A percentile compares a stretch with the other conserved stretches of the same genome.
phyloP scores from a whole-genome alignment of 495 filamentous ascomycete species.

The Penicillium waksmanii region DNA sequence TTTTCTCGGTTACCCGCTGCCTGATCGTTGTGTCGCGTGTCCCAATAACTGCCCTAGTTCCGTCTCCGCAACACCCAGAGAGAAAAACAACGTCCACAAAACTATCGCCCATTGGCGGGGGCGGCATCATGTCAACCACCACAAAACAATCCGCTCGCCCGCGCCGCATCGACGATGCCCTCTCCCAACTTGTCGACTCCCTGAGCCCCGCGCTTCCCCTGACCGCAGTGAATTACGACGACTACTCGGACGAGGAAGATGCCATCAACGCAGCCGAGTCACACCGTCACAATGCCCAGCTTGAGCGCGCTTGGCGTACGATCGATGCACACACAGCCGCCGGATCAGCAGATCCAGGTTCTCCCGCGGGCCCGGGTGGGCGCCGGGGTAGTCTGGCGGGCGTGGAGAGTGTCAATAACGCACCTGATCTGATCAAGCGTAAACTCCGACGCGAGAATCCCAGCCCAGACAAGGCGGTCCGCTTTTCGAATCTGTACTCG shows the following conservation, averaged over 20 bases:
- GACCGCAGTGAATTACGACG: conserved; percentile 37
- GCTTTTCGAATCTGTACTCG: conserved; percentile 87
- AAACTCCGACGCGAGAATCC: conserved; percentile 74
- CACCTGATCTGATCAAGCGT: conserved; percentile 87
- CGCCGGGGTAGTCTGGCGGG: conserved; percentile 42
- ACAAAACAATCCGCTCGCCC: conserved; percentile 37
- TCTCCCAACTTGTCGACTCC: conserved; percentile 58
- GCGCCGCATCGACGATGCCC: conserved; percentile 58
- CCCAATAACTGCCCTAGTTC: not conserved
- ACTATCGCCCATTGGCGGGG: conserved; percentile 13
- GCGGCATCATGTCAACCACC: conserved; percentile 38
- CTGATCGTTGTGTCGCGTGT: no score
- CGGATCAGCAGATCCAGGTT: conserved; percentile 31
- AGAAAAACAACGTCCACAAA: conserved; percentile 13
- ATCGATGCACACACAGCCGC: conserved; percentile 36
- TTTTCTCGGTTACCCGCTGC: not conserved
- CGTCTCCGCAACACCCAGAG: not conserved
- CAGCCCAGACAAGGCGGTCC: conserved; percentile 81
- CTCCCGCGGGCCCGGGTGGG: conserved; percentile 28
- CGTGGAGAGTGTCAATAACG: conserved; percentile 76
- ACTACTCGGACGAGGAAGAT: conserved; percentile 48
- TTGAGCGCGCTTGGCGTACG: conserved; percentile 52
- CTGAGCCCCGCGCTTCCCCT: conserved; percentile 46
- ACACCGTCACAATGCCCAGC: conserved; percentile 41
- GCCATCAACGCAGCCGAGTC: conserved; percentile 48